A percentile compares a stretch with the other conserved stretches of the same genome.
phyloP scores from a whole-genome alignment of 129 eudicot species.

The Heracleum sosnowskyi region DNA sequence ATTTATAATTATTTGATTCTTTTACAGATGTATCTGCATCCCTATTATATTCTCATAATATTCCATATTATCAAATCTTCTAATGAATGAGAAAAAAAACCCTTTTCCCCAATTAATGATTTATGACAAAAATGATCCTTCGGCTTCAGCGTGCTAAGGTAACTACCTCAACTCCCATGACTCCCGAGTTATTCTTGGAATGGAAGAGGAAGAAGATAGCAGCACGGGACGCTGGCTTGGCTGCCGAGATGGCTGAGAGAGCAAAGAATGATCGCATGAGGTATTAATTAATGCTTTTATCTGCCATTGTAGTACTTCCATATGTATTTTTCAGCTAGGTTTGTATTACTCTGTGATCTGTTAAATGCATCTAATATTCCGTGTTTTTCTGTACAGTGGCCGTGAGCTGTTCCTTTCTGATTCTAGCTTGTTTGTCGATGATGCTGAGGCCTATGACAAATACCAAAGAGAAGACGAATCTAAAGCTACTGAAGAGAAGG shows the following conservation, averaged over 20 bases:
- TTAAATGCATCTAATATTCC: neutral
- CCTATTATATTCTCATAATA: neutral
- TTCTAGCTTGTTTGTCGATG: constrained; percentile 88
- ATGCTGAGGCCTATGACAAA: constrained; percentile 76
- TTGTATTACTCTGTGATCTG: neutral
- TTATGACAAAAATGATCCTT: constrained; percentile 4
- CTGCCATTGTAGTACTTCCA: neutral
- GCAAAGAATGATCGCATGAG: constrained; percentile 98
- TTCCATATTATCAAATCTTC: neutral
- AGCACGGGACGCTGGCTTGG: constrained; percentile 78
- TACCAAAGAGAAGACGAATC: constrained; percentile 69
- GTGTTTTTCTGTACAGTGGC: constrained; percentile 48
- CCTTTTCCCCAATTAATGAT: neutral
- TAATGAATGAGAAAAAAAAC: neutral
- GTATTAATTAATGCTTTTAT: constrained; percentile 17
- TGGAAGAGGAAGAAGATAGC: constrained; percentile 84
- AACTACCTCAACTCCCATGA: constrained; percentile 77
- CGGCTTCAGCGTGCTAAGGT: constrained; percentile 64
- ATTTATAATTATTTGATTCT: neutral
- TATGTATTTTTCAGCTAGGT: neutral
- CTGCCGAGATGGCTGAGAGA: constrained; percentile 83
- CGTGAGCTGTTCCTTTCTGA: constrained; percentile 83
- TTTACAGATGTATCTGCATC: neutral
- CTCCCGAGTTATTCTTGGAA: constrained; percentile 68
- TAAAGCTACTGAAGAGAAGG: constrained; percentile 44